Percentiles rank a stretch among this genome's conserved stretches.
These are phyloP conservation scores for Abrus pulchellus DNA, from an alignment of 306 rosid species.

Conservation along the genomic window DNA sequence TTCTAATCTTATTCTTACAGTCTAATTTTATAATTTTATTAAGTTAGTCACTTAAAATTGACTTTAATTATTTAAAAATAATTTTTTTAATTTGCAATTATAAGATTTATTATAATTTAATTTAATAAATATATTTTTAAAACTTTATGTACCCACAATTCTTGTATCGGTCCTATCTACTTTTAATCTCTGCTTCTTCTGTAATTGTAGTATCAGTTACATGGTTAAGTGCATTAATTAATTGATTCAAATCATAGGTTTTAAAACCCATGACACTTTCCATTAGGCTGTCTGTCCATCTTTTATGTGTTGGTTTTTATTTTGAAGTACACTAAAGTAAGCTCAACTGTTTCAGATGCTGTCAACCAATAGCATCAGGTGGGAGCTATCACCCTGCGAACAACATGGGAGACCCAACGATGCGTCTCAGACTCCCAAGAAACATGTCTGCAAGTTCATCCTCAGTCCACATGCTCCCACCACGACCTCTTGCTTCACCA, in stretches of 20 bases:
- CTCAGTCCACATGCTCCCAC: conserved; percentile 50
- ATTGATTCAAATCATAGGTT: background rate
- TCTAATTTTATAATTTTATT: too few relatives aligned
- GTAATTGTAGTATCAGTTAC: too few relatives aligned
- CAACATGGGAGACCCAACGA: conserved; percentile 66
- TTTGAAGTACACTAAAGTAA: too few relatives aligned
- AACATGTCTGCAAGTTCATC: conserved; percentile 67
- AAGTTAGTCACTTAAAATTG: too few relatives aligned
- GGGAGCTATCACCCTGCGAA: conserved; percentile 62
- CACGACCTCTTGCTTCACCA: conserved; percentile 43
- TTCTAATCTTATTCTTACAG: too few relatives aligned
- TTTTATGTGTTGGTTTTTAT: background rate
- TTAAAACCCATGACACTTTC: background rate
- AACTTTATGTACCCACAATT: too few relatives aligned
- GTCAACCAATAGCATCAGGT: conserved; percentile 65
- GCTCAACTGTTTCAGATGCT: conserved; percentile 59
- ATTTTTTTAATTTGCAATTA: too few relatives aligned
- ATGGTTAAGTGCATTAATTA: background rate
- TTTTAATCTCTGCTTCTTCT: too few relatives aligned
- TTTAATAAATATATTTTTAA: too few relatives aligned
- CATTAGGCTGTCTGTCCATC: background rate
- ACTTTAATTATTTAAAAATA: too few relatives aligned
- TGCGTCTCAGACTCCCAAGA: conserved; percentile 75
- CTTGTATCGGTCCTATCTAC: too few relatives aligned
- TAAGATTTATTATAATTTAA: too few relatives aligned